Conservation (phyloP, 345 rosid species). For the Ailanthus altissimus region DNA sequence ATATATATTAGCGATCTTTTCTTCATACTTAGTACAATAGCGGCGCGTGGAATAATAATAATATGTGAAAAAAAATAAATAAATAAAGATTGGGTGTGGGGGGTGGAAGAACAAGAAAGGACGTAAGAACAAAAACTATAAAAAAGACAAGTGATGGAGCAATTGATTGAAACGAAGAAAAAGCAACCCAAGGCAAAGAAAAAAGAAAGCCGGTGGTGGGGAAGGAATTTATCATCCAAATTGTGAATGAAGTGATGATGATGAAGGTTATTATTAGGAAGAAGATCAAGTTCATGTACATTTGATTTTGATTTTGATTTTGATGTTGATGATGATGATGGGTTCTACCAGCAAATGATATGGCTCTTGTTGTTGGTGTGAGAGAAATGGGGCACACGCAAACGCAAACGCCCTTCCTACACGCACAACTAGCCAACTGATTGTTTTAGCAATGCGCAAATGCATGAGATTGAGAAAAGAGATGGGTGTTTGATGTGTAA, state of each 20-base stretch:
- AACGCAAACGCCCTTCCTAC: too few species aligned
- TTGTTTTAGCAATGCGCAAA: background rate
- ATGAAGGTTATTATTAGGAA: background rate
- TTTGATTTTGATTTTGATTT: background rate
- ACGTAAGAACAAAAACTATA: conserved; percentile 6
- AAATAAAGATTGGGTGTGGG: too few species aligned
- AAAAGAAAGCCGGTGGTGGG: background rate
- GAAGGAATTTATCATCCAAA: background rate
- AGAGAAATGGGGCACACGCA: too few species aligned
- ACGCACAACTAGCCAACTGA: too few species aligned
- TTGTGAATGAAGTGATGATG: background rate
- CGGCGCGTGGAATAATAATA: conserved; percentile 24
- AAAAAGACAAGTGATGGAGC: conserved; percentile 22
- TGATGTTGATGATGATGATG: conserved; percentile 1
- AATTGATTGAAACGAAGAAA: conserved; percentile 29
- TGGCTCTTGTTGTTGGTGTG: background rate
- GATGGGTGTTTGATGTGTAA: background rate
- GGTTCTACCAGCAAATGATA: conserved; percentile 1
- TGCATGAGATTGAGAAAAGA: background rate
- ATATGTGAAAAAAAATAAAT: background rate
- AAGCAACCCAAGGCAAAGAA: background rate
- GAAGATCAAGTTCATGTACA: background rate
- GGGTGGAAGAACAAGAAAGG: background rate
- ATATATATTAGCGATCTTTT: background rate
- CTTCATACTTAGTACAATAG: background rate